Evolutionary conservation across 2,329 filamentous ascomycete species (phyloP).

Genomic region (Botryotinia calthae): DNA sequence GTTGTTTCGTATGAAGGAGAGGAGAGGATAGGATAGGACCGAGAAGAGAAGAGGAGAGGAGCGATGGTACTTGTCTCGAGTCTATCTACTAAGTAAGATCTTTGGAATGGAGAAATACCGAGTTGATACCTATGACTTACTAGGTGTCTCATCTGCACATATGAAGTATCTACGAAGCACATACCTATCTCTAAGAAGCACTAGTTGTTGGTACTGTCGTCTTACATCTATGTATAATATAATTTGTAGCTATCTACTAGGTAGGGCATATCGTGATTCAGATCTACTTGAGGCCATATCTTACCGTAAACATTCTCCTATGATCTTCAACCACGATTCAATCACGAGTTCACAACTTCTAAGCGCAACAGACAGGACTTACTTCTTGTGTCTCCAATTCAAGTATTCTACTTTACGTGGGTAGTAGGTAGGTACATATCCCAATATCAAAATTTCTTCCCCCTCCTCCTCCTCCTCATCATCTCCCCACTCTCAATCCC

Average conservation of each 20-base stretch:
- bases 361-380: neutral
- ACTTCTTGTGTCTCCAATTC: neutral
- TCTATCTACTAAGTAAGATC: neutral
- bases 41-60: neutral
- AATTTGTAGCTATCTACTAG: neutral
- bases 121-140: neutral
- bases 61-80: neutral
- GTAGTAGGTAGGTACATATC: neutral
- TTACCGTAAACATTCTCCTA: neutral
- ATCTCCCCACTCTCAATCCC: neutral
- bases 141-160: neutral
- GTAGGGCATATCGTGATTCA: neutral
- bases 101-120: neutral
- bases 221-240: neutral
- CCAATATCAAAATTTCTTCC: neutral
- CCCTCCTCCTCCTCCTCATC: neutral
- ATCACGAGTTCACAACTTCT: neutral
- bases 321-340: neutral
- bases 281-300: neutral
- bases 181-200: neutral
- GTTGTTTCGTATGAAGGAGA: neutral
- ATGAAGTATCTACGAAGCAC: no score
- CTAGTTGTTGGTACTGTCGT: neutral
- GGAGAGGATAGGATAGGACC: neutral
- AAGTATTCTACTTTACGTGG: neutral